Evolutionary conservation across 257 asterid genomes (phyloP), one percentile per base, ranked within the genome.

Genomic region (Solanum rostratum): DNA sequence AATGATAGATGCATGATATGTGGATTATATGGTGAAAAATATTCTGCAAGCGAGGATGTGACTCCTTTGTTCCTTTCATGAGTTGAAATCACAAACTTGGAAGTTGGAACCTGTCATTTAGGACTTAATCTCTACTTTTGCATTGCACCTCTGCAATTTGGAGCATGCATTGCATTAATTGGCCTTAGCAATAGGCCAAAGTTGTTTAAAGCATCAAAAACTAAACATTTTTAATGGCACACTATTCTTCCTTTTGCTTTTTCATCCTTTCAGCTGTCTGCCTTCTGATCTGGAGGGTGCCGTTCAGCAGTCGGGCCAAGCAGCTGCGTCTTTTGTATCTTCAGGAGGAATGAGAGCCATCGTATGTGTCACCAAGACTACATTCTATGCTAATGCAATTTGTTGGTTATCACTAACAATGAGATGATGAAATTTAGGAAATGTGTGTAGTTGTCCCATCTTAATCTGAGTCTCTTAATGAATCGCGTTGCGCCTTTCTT

Each of bases 251-350:
- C 46, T 27, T 27, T 50, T 78, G 27, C 87, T 41, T 37, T 11
- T 78, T 66, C 79, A 65, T 90, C 85, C 90, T 89, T 88, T 57
- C 94, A 96, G 99, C 88, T 94, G 98, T 88, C 87, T 96, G 89
- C 98, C 99, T 82, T 90, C 94, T 88, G 97, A 93, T 88, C 89
- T 96, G 97, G 98, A 90, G 91, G 99, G 98, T 85, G 99, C 99
- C 39, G 97, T 96, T 85, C 90, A 86, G 76, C 99, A 96, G 88
- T 93, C 99, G 4, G 95, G 97, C 88, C 91, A 88, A 91, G 97
- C 99, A 84, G 87, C 89, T 86, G 98, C 98, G 2, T 90, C 90
- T 85, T 96, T 95, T 90, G 93, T 95, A 79, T 91, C 97, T 60
- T 88, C 97, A 0, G 99, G 99, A 83, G 98, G 98, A 89, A 87